These are phyloP conservation scores for Synchytrium microbalum DNA, from an alignment of 371 early-diverging fungal genomes.

Conservation along the genomic window DNA sequence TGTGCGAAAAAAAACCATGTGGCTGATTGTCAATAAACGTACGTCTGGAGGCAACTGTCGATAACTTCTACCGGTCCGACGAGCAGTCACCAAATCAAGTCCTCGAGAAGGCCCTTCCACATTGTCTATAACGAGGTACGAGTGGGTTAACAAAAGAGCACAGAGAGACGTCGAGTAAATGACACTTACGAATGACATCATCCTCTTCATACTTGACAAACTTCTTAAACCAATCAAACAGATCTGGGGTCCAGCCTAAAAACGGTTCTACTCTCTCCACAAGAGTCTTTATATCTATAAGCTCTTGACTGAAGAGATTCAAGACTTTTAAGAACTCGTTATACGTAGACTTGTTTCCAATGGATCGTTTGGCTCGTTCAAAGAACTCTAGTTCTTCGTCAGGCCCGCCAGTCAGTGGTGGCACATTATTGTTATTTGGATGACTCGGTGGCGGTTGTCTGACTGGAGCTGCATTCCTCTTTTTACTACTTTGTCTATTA, in stretches of 20 bases:
- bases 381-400: constrained; percentile 86
- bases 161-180: not conserved
- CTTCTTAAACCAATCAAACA: constrained; percentile 90
- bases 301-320: constrained; percentile 92
- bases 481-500: not conserved
- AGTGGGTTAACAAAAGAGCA: constrained; percentile 7
- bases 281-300: constrained; percentile 74
- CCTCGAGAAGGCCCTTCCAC: constrained; percentile 29
- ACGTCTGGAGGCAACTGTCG: constrained; percentile 60
- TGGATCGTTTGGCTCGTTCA: constrained; percentile 76
- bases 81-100: constrained; percentile 43
- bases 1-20: too few species aligned
- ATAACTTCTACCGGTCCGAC: constrained; percentile 60
- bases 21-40: too few species aligned
- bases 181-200: constrained; percentile 32
- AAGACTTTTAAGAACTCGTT: constrained; percentile 96
- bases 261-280: constrained; percentile 78
- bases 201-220: constrained; percentile 85
- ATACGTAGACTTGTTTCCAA: constrained; percentile 79
- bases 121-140: not conserved
- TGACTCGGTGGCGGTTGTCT: not conserved
- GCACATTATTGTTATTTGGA: not conserved
- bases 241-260: constrained; percentile 64
- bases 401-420: constrained; percentile 11
- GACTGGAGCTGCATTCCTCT: not conserved